Evolutionary conservation across 1,284 basidiomycete species (phyloP).

Genomic region (Pascua guehoae): DNA sequence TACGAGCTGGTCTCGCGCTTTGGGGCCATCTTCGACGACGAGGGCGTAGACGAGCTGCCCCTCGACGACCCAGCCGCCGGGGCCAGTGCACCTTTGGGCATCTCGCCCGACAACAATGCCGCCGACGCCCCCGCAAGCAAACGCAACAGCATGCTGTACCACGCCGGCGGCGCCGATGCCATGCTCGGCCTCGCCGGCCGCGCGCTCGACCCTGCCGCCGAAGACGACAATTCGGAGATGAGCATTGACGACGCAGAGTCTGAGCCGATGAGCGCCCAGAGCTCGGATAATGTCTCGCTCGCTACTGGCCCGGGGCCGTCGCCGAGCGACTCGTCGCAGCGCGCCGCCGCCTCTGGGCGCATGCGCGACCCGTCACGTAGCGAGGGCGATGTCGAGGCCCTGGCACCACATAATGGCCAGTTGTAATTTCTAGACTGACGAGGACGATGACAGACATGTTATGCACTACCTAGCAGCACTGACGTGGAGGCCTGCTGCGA

Average conservation of each 20-base stretch:
- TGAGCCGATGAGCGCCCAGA: constrained; percentile 14
- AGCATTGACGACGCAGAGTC: constrained; percentile 16
- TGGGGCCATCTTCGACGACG: constrained; percentile 75
- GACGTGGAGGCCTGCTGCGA: no score
- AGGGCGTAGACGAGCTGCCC: constrained; percentile 37
- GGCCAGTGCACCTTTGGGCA: background rate
- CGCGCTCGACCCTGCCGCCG: constrained; percentile 33
- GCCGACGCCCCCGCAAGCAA: constrained; percentile 29
- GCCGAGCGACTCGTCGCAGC: no score
- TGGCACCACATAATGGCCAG: background rate
- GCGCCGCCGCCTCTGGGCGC: background rate
- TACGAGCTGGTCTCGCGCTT: constrained; percentile 88
- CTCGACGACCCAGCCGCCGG: constrained; percentile 30
- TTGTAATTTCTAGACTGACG: no score
- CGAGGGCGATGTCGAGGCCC: constrained; percentile 8
- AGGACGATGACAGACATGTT: no score
- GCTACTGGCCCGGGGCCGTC: background rate
- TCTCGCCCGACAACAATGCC: background rate
- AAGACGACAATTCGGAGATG: constrained; percentile 16
- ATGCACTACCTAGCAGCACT: constrained; percentile 6
- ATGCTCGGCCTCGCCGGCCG: constrained; percentile 43
- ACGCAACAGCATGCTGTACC: constrained; percentile 47
- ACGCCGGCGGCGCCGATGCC: constrained; percentile 41
- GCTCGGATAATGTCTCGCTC: constrained; percentile 12
- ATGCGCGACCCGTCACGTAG: background rate